Conservation (phyloP, 768 basidiomycete genomes). For the Pleurotus tuber-regium region DNA sequence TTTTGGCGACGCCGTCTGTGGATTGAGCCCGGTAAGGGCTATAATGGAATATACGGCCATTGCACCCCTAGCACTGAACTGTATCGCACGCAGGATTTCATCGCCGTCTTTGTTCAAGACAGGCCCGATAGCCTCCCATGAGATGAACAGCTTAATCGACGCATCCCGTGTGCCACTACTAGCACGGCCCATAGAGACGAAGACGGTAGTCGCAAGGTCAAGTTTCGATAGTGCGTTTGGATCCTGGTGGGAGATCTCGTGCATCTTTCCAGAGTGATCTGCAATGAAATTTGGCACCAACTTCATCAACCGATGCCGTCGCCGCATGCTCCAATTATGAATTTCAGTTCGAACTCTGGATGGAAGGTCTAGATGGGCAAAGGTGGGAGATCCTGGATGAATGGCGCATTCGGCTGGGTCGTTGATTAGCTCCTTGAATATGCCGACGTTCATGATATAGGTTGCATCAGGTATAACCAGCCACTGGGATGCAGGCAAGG, state of each 20-base stretch:
- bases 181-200: not conserved
- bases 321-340: not conserved
- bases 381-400: not conserved
- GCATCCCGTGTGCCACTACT: not conserved
- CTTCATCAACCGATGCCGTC: not conserved
- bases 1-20: not conserved
- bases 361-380: not conserved
- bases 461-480: not conserved
- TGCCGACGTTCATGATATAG: not conserved
- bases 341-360: not conserved
- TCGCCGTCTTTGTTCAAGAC: not conserved
- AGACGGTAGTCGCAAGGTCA: slow-evolving; percentile 1
- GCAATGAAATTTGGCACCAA: not conserved
- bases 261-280: not conserved
- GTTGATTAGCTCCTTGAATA: slow-evolving; percentile 6
- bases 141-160: not conserved
- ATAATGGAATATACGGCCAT: not conserved
- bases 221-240: not conserved
- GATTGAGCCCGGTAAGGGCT: not conserved
- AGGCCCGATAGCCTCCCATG: not conserved
- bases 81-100: not conserved
- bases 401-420: not conserved
- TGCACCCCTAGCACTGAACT: not conserved
- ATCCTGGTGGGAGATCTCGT: not conserved
- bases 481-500: not conserved